Evolutionary conservation across 73 alveolate species (phyloP).

Genomic region (Effrenium voratum): DNA sequence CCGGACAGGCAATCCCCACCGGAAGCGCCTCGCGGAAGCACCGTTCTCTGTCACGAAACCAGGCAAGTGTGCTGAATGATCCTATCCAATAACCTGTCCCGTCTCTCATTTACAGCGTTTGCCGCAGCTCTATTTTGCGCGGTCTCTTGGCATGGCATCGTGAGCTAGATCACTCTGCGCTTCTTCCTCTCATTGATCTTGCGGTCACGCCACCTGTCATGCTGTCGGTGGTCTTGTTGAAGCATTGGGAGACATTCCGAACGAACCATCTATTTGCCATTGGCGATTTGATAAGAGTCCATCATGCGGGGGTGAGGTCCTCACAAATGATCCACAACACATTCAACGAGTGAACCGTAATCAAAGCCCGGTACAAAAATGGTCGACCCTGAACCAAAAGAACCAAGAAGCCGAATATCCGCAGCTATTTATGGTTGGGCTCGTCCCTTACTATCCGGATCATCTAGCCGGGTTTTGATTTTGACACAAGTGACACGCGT

Average conservation of each 20-base stretch:
- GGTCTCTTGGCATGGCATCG: neutral
- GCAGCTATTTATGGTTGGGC: no score
- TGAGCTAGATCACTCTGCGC: constrained; percentile 23
- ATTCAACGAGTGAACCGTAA: no score
- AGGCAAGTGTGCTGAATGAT: neutral
- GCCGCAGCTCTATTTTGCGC: neutral
- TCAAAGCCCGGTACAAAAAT: no score
- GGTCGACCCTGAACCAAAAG: no score
- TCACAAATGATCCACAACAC: no score
- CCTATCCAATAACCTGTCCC: neutral
- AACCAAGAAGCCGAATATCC: no score
- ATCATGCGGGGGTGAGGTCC: no score
- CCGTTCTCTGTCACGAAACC: neutral
- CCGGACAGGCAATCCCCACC: constrained; percentile 63
- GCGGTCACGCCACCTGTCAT: constrained; percentile 51
- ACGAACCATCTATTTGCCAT: no score
- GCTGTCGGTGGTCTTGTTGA: neutral
- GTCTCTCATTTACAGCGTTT: neutral
- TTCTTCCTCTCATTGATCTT: constrained; percentile 49
- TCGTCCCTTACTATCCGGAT: no score
- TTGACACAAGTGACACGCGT: no score
- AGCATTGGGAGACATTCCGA: neutral
- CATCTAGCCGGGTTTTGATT: no score
- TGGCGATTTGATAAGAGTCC: no score
- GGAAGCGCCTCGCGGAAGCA: constrained; percentile 48